Percentiles rank a stretch among this genome's conserved stretches.
Conservation (phyloP, 768 basidiomycete genomes). For the Panellus pusillus region DNA sequence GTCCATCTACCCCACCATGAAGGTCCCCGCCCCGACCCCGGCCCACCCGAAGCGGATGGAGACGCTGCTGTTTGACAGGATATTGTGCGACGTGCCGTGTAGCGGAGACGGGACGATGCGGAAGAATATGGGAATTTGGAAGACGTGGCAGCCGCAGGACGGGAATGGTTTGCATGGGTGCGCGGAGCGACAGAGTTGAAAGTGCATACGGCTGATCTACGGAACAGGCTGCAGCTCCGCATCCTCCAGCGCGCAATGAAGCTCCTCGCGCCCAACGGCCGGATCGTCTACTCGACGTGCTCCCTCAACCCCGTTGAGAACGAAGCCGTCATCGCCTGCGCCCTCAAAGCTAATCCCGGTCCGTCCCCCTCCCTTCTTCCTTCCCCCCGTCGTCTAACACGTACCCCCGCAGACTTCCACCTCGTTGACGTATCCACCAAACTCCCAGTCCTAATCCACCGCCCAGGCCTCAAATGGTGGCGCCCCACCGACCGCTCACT, state of each 20-base stretch:
- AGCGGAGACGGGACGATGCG: conserved; percentile 95
- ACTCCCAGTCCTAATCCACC: conserved; percentile 69
- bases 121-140: conserved; percentile 96
- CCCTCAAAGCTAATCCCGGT: conserved; percentile 73
- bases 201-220: not conserved
- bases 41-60: conserved; percentile 38
- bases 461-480: conserved; percentile 80
- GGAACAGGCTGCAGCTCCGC: conserved; percentile 78
- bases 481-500: conserved; percentile 62
- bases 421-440: conserved; percentile 76
- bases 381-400: not conserved
- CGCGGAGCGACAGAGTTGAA: conserved; percentile 20
- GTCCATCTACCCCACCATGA: conserved; percentile 75
- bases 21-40: conserved; percentile 39
- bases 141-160: conserved; percentile 83
- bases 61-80: conserved; percentile 83
- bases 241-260: conserved; percentile 93
- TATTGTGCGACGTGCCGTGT: conserved; percentile 96
- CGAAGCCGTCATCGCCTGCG: conserved; percentile 91
- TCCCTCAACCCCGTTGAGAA: conserved; percentile 97
- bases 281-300: conserved; percentile 97
- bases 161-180: conserved; percentile 90
- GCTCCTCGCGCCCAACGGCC: conserved; percentile 77
- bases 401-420: conserved; percentile 55
- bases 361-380: conserved; percentile 15